Base-by-base conservation (phyloP, 139 green algal species). In the Chlamydomonas sp. region DNA sequence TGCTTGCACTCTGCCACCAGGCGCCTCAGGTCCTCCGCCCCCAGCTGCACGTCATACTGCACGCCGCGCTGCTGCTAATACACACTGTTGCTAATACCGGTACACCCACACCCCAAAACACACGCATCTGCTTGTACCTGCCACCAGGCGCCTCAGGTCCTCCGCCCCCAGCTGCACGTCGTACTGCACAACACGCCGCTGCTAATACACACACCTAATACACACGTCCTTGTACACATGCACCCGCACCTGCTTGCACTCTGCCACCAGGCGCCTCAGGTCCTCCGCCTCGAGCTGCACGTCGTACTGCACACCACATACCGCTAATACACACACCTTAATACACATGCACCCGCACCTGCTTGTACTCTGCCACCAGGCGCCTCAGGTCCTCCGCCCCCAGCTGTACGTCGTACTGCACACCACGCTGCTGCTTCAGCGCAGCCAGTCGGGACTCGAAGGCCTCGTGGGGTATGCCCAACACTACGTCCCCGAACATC, bases 401-500 rank as follows among this genome's bases (percentile, higher is more conserved):
- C 66, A 98, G 92, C 71, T 98, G 95, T 58, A 95, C 95, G 90
- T 98, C 96, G 77, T 94, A 91, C 92, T 94, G 91, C 20, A 92
- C 88, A n/a, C 93, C 77, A 17, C n/a, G 61, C 20, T 59, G 59
- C 6, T 20, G 84, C 93, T 98, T 98, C 63, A 96, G 78, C 58
- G 84, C 80, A 6, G 86, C 75, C 49, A 98, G 87, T 88, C 96
- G 90, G 15, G 91, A 61, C 92, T 98, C 96, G 79, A 97, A 98
- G 10, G 91, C 79, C 16, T 91, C 85, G 88, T 97, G 96, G 8
- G 93, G 87, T 49, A 98, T 93, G 73, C 93, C 96, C 77, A 98
- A 88, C 80, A 97, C 95, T 61, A 98, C 94, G 78, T 96, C 93
- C 59, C 92, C 96, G 86, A 96, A 98, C 96, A 98, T 98, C 85